phyloP scores from a whole-genome alignment of 495 filamentous ascomycete species.

The Hyaloscypha hepaticicola region DNA sequence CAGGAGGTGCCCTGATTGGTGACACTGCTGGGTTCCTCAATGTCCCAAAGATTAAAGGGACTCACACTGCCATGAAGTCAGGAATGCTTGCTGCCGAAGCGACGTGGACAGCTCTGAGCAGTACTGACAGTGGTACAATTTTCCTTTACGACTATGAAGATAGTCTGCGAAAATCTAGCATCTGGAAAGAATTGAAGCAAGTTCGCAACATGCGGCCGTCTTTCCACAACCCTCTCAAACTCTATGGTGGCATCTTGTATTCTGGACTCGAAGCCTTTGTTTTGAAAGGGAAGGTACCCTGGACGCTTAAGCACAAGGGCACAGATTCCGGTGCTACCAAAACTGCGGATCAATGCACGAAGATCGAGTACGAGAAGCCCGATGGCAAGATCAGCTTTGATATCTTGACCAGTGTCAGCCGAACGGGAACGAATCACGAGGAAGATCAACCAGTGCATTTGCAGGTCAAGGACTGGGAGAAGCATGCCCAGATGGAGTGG shows the following conservation, averaged over 20 bases:
- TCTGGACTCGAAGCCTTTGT: conserved; percentile 91
- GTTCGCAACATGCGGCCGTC: conserved; percentile 97
- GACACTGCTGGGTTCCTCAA: conserved; percentile 97
- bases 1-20: conserved; percentile 92
- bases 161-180: conserved; percentile 74
- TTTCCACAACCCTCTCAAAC: conserved; percentile 79
- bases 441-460: conserved; percentile 97
- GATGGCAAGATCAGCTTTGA: conserved; percentile 94
- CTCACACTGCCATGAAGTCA: conserved; percentile 95
- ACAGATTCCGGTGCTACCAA: conserved; percentile 78
- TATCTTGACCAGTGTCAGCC: conserved; percentile 87
- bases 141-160: conserved; percentile 97
- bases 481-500: conserved; percentile 78
- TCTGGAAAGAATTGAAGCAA: conserved; percentile 93
- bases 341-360: conserved; percentile 70
- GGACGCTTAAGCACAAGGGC: conserved; percentile 86
- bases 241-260: conserved; percentile 89
- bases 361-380: conserved; percentile 96
- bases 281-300: conserved; percentile 80
- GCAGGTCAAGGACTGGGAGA: conserved; percentile 91
- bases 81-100: conserved; percentile 97
- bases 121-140: conserved; percentile 60
- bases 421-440: conserved; percentile 97
- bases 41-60: conserved; percentile 97
- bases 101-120: conserved; percentile 70